Conservation (phyloP, 768 basidiomycete species). For the Leccinum subgranulosum region DNA sequence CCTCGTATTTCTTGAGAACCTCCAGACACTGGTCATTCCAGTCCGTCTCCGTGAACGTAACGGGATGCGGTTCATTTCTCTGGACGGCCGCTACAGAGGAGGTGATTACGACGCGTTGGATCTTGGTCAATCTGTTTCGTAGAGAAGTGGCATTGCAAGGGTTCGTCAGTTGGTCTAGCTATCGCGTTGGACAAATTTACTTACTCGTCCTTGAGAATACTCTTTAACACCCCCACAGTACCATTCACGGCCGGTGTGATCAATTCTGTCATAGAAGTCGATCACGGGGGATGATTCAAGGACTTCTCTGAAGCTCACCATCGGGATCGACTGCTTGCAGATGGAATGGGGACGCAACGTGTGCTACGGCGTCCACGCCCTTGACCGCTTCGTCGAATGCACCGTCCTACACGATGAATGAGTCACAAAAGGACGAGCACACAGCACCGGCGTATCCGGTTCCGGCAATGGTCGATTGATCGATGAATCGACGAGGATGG, state of each 20-base stretch:
- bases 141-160: neutral
- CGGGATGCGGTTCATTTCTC: constrained; percentile 19
- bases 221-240: constrained; percentile 59
- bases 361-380: constrained; percentile 69
- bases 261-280: constrained; percentile 40
- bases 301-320: constrained; percentile 14
- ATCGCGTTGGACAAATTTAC: constrained; percentile 26
- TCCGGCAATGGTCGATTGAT: too few relatives aligned
- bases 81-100: constrained; percentile 56
- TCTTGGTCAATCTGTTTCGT: constrained; percentile 30
- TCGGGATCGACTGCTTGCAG: constrained; percentile 43
- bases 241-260: constrained; percentile 72
- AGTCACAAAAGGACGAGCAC: neutral
- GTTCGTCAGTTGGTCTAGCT: neutral
- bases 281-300: neutral
- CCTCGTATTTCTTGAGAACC: constrained; percentile 42
- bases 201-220: constrained; percentile 47
- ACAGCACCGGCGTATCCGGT: neutral
- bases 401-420: constrained; percentile 39
- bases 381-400: constrained; percentile 80
- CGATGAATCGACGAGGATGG: neutral
- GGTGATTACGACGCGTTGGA: constrained; percentile 70
- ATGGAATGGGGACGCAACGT: constrained; percentile 65
- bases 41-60: constrained; percentile 39
- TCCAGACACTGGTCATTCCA: constrained; percentile 40